These are phyloP conservation scores for Helminthosporium solani DNA, from an alignment of 2,329 filamentous ascomycete species.

Conservation along the genomic window DNA sequence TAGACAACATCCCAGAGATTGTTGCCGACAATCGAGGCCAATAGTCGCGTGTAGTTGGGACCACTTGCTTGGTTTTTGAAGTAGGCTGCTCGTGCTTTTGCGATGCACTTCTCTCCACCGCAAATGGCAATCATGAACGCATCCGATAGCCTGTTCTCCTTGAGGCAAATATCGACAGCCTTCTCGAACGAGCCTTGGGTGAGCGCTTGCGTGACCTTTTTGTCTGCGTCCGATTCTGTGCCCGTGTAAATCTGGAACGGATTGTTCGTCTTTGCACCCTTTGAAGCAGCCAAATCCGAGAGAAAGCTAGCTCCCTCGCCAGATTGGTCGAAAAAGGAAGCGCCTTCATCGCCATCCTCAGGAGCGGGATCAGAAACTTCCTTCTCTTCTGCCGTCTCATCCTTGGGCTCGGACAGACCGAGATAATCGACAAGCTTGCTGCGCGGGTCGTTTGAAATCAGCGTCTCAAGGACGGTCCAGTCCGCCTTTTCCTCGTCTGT, in stretches of 20 bases:
- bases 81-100: slow-evolving; percentile 91
- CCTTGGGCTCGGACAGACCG: slow-evolving; percentile 69
- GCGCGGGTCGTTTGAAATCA: slow-evolving; percentile 82
- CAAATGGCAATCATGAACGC: slow-evolving; percentile 98
- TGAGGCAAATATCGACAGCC: slow-evolving; percentile 83
- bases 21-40: slow-evolving; percentile 90
- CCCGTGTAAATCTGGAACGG: slow-evolving; percentile 89
- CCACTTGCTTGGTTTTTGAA: slow-evolving; percentile 77
- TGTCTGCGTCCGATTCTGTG: slow-evolving; percentile 80
- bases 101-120: slow-evolving; percentile 86
- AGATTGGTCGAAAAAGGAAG: slow-evolving; percentile 77
- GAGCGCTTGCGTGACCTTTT: slow-evolving; percentile 80
- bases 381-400: slow-evolving; percentile 39
- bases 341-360: slow-evolving; percentile 50
- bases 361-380: slow-evolving; percentile 44
- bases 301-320: slow-evolving; percentile 78
- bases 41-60: slow-evolving; percentile 87
- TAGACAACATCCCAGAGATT: slow-evolving; percentile 98
- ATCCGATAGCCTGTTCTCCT: slow-evolving; percentile 88
- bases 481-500: slow-evolving; percentile 92
- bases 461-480: slow-evolving; percentile 89
- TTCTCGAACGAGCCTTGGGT: slow-evolving; percentile 89
- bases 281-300: slow-evolving; percentile 78
- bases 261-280: slow-evolving; percentile 88
- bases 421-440: slow-evolving; percentile 85